Conservation (phyloP, 129 eudicot species). For the Lactuca sativa region DNA sequence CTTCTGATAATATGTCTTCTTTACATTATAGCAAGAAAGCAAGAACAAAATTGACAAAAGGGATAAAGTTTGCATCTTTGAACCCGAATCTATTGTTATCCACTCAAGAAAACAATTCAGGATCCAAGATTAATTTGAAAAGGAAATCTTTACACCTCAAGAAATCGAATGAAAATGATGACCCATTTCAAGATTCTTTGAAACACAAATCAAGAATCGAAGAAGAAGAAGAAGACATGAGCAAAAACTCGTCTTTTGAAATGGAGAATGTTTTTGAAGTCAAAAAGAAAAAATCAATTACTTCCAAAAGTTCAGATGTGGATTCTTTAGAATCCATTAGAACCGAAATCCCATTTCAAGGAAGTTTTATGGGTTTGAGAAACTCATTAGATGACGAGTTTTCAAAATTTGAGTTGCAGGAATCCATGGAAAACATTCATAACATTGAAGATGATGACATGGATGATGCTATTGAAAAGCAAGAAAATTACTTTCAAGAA, state of each 20-base stretch:
- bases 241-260: slow-evolving; percentile 22
- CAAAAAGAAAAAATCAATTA: slow-evolving; percentile 28
- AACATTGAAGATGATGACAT: slow-evolving; percentile 14
- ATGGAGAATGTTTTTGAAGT: slow-evolving; percentile 18
- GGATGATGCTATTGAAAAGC: slow-evolving; percentile 17
- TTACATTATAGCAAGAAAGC: slow-evolving; percentile 26
- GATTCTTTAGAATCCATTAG: slow-evolving; percentile 29
- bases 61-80: slow-evolving; percentile 24
- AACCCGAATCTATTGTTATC: slow-evolving; percentile 23
- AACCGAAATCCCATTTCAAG: slow-evolving; percentile 21
- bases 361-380: slow-evolving; percentile 32
- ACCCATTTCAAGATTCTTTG: slow-evolving; percentile 18
- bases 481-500: slow-evolving; percentile 44
- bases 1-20: slow-evolving; percentile 6
- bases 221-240: background rate
- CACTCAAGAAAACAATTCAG: background rate
- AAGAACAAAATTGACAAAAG: slow-evolving; percentile 24
- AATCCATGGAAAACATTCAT: slow-evolving; percentile 8
- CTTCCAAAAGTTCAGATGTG: slow-evolving; percentile 28
- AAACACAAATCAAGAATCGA: slow-evolving; percentile 15
- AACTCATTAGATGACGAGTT: slow-evolving; percentile 34
- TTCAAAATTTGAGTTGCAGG: slow-evolving; percentile 26
- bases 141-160: slow-evolving; percentile 26
- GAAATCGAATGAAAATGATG: background rate
- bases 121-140: slow-evolving; percentile 22